Conservation (phyloP, 371 early-diverging fungal species). For the Globomyces sp. region DNA sequence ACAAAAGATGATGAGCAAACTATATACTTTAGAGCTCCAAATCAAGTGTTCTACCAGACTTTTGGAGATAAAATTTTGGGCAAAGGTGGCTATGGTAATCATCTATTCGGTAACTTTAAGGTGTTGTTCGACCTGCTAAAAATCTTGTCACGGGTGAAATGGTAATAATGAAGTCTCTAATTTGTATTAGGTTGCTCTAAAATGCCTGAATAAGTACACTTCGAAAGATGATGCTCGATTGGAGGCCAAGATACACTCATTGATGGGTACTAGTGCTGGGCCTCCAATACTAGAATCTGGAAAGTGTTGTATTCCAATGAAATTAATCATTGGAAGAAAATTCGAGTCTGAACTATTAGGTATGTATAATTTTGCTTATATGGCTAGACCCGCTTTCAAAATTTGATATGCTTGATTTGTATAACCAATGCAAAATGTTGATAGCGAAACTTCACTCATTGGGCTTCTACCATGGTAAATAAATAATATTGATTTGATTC, state of each 20-base stretch:
- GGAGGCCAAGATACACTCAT: background rate
- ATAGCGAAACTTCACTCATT: background rate
- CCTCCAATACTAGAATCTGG: background rate
- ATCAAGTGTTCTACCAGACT: too few species aligned
- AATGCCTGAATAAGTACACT: background rate
- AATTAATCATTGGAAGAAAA: background rate
- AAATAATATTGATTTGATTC: too few species aligned
- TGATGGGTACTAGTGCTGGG: conserved; percentile 5
- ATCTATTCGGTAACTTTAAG: too few species aligned
- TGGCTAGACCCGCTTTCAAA: background rate
- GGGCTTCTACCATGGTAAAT: background rate
- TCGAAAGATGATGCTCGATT: background rate
- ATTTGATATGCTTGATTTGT: background rate
- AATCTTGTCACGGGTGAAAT: too few species aligned
- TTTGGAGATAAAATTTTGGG: too few species aligned
- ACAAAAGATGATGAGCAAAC: too few species aligned
- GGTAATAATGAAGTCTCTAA: too few species aligned
- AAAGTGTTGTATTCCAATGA: background rate
- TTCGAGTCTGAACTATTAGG: background rate
- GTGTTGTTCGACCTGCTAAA: too few species aligned
- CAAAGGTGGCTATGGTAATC: too few species aligned
- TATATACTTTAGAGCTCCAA: too few species aligned
- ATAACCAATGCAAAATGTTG: background rate
- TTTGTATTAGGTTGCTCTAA: background rate
- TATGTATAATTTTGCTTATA: too few species aligned